phyloP scores from a whole-genome alignment of 805 yeast genomes.

The Starmera amethionina region DNA sequence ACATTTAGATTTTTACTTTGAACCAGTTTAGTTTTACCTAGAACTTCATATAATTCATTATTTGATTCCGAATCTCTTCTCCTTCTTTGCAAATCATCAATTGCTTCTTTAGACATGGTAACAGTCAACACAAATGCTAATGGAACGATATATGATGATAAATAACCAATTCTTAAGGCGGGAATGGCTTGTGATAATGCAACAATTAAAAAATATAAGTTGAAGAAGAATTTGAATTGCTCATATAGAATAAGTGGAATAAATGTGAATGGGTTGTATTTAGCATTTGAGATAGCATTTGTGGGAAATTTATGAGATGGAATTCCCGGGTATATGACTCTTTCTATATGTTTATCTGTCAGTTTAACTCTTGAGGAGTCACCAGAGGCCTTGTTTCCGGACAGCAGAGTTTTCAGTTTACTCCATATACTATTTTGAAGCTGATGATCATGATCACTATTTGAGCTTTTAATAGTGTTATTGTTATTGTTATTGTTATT shows the following conservation, averaged over 20 bases:
- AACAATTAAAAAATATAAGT: slow-evolving; percentile 82
- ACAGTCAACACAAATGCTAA: slow-evolving; percentile 85
- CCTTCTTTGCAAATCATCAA: slow-evolving; percentile 86
- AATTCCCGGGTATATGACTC: slow-evolving; percentile 33
- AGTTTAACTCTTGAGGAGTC: slow-evolving; percentile 11
- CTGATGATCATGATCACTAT: background rate
- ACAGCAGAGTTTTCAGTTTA: no score
- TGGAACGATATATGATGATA: slow-evolving; percentile 90
- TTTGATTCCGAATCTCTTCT: slow-evolving; percentile 87
- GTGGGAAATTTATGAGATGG: slow-evolving; percentile 37
- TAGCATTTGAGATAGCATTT: slow-evolving; percentile 89
- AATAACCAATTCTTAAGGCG: slow-evolving; percentile 81
- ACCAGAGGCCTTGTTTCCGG: no score
- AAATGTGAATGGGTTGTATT: slow-evolving; percentile 81
- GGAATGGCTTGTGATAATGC: slow-evolving; percentile 92
- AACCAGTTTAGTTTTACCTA: slow-evolving; percentile 34
- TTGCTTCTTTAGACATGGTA: slow-evolving; percentile 92
- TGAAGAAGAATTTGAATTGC: slow-evolving; percentile 95
- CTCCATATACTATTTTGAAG: background rate
- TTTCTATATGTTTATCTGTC: slow-evolving; percentile 23
- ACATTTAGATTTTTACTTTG: slow-evolving; percentile 61
- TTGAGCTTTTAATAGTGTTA: slow-evolving; percentile 2
- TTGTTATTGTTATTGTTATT: slow-evolving; percentile 9
- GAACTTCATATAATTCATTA: slow-evolving; percentile 68
- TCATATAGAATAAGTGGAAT: slow-evolving; percentile 85